A percentile compares a stretch with the other conserved stretches of the same genome.
Evolutionary conservation across 1,284 basidiomycete species (phyloP).

Genomic region (Microbotryomycetes sp.): DNA sequence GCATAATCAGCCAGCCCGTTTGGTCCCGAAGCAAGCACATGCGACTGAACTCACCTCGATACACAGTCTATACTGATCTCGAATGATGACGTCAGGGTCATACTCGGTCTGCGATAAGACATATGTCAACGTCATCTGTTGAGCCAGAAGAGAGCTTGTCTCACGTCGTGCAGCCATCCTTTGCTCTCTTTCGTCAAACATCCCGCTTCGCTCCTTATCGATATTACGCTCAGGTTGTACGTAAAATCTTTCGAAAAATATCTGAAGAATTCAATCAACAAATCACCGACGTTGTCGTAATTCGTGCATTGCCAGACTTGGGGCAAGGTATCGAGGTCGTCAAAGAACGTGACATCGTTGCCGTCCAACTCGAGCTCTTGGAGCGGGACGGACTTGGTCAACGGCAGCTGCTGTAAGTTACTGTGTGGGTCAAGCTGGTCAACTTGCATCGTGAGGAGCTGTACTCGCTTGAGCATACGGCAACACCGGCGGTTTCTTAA

Average conservation of each 20-base stretch:
- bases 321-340: conserved; percentile 85
- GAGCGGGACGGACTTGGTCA: conserved; percentile 32
- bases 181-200: conserved; percentile 82
- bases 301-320: conserved; percentile 92
- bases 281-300: conserved; percentile 82
- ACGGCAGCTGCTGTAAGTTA: conserved; percentile 42
- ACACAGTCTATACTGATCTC: conserved; percentile 85
- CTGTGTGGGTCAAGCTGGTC: conserved; percentile 25
- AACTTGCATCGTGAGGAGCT: conserved; percentile 59
- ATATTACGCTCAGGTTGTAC: conserved; percentile 85
- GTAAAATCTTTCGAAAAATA: conserved; percentile 91
- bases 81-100: conserved; percentile 53
- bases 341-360: conserved; percentile 70
- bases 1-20: conserved; percentile 13
- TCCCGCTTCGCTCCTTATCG: conserved; percentile 68
- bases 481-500: conserved; percentile 88
- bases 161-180: conserved; percentile 86
- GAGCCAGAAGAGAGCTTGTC: conserved; percentile 33
- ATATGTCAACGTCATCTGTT: too few species aligned
- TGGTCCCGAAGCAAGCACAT: conserved; percentile 3
- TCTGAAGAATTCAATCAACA: conserved; percentile 96
- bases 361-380: conserved; percentile 81
- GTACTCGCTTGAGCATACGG: conserved; percentile 73
- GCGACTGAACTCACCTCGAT: conserved; percentile 61
- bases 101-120: conserved; percentile 42